Base-by-base conservation (phyloP, 2,329 filamentous ascomycete species). In the Colletotrichum somersetense region DNA sequence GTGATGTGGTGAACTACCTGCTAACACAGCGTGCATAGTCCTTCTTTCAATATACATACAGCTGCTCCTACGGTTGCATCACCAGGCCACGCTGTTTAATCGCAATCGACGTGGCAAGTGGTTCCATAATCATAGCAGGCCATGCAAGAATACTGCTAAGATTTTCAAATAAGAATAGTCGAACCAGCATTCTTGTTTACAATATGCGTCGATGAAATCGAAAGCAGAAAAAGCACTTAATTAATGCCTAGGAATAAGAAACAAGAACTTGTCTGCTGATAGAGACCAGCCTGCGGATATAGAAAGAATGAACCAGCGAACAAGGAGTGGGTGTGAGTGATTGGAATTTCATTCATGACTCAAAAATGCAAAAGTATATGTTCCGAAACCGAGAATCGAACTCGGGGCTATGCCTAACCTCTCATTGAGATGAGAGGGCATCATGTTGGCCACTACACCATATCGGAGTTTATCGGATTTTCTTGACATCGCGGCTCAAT, bases 351-450 rank as follows among this genome's bases (percentile, higher is more conserved):
- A 18, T 26, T 30, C 23, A 18, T 30, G 5, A 2, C 23, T 50
- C n/a, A 50, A 46, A 33, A 46, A 12, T 7, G 1, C 11, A 48
- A 48, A 61, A 61, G 0, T 7, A 16, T 1, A 2, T 38, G 12
- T 63, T 63, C 61, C 61, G 61, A 63, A 63, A 63, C 61, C 61
- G 61, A 63, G 61, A 63, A 63, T 63, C 48, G 61, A 63, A 63
- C 61, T 63, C 61, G 61, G 61, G 61, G 61, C 61, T 63, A 63
- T 63, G 61, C 61, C 61, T 53, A 56, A 26, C 62, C 62, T 55
- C 38, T 26, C 50, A 56, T 0, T n/a, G 38, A 35, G 38, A 46
- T 64, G 50, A 64, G 62, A 56, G 50, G 62, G 62, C 50, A 55
- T 56, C 62, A 56, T 64, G 40, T 56, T 64, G 62, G 62, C 50